Base-by-base conservation (phyloP, 1,284 basidiomycete species). In the Tylopilus sp. region DNA sequence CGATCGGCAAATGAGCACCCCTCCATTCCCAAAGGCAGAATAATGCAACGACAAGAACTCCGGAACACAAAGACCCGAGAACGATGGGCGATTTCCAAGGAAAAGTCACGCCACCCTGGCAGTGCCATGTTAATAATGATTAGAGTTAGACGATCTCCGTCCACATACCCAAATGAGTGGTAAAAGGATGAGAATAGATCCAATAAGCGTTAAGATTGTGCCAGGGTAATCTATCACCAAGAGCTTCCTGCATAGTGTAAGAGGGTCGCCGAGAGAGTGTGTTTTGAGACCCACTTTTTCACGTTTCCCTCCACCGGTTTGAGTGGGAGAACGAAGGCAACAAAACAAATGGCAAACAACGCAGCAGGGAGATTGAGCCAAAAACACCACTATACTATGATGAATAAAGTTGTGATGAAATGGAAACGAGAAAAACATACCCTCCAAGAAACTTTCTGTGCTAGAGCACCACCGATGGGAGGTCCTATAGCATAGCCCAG, bases 21-120 rank as follows among this genome's bases (percentile, higher is more conserved):
- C 82, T 85, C 78, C 83, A 85, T 70, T 92, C 89, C 77, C 86
- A 88, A 17, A 85, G 47, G 46, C 86, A 80, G 66, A 91, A 92
- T 1, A 86, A 51, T 0, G 62, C 70, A 11, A 84, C 68, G 1
- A 87, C 74, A 3, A 81, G 57, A 13, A 83, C 57, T 0, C 88
- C 86, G 0, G 82, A 77, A 42, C 81, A 69, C 3, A 91, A 69
- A 0, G 85, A 81, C 1, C 76, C 85, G 19, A 90, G 70, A 14
- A 90, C 83, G 1, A 81, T 72, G 0, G 83, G 76, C 0, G 86
- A 88, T 8, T 68, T 72, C 86, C 86, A 88, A 5, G 85, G 78
- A 59, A 86, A 87, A 3, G 82, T 82, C 0, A 84, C 77, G 4
- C 87, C 87, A 24, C 85, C 87, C 84, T 85, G 35, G 24, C 22